Conservation (phyloP, 768 basidiomycete species). For the Pholiota molesta region DNA sequence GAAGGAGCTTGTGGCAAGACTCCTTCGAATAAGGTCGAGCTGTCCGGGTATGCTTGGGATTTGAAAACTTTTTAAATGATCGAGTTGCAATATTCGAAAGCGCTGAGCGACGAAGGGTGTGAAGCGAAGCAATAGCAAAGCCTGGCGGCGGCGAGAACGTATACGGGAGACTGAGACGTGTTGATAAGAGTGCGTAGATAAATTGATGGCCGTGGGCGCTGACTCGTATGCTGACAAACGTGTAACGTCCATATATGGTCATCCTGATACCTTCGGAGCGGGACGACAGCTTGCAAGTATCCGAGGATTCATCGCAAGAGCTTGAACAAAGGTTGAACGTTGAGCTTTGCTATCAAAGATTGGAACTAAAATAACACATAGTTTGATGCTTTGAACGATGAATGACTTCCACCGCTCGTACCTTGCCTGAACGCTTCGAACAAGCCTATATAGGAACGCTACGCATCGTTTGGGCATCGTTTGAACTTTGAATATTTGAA, state of each 20-base stretch:
- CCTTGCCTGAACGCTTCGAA: neutral
- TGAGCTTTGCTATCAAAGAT: neutral
- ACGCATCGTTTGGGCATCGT: neutral
- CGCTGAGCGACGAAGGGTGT: neutral
- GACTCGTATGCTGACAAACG: constrained; percentile 3
- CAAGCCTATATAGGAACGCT: neutral
- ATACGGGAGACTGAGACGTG: neutral
- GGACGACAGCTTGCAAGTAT: neutral
- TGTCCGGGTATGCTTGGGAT: neutral
- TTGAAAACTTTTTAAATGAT: neutral
- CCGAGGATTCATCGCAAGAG: neutral
- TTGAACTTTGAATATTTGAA: too few species aligned
- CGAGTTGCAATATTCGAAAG: neutral
- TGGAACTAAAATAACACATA: neutral
- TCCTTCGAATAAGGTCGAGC: constrained; percentile 21
- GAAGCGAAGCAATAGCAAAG: neutral
- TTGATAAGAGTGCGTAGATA: neutral
- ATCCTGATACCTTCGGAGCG: neutral
- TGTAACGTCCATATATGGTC: neutral
- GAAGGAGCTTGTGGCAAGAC: constrained; percentile 31
- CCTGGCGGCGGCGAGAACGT: neutral
- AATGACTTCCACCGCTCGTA: neutral
- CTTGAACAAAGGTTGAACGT: neutral
- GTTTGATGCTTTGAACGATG: neutral
- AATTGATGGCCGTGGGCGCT: neutral